These are phyloP conservation scores for Ziziphus jujuba DNA, from an alignment of 306 rosid species.

Conservation along the genomic window DNA sequence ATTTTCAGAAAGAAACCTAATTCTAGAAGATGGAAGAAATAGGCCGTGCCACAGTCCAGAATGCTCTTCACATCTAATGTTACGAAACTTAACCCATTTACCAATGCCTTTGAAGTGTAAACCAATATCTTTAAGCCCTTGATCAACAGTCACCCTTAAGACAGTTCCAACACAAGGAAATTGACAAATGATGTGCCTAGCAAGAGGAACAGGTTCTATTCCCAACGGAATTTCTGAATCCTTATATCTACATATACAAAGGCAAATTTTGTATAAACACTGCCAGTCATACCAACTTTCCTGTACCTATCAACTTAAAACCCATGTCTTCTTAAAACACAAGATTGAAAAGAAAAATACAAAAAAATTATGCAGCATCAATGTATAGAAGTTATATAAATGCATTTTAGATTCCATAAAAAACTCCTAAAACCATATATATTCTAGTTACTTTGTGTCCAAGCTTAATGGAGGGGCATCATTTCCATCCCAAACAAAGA, in stretches of 20 bases:
- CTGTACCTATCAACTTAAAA: no score
- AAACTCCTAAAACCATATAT: no score
- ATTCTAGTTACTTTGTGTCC: background rate
- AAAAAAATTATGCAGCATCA: background rate
- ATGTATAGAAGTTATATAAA: background rate
- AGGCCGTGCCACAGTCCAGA: background rate
- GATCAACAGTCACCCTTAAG: background rate
- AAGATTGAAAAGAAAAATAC: background rate
- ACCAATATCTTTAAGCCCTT: background rate
- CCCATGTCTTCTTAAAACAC: background rate
- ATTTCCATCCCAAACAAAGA: background rate
- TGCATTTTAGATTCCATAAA: no score
- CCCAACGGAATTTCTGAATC: background rate
- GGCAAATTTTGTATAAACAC: no score
- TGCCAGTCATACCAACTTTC: no score
- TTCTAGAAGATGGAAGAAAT: background rate
- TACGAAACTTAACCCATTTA: background rate
- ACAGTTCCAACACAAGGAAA: background rate
- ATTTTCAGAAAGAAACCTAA: background rate
- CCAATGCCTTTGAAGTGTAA: background rate
- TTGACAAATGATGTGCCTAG: background rate
- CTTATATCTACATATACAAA: background rate
- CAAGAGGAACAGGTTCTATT: background rate
- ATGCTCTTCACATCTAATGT: background rate
- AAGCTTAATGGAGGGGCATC: background rate